These are phyloP conservation scores for Aspergillus ostianus DNA, from an alignment of 495 filamentous ascomycete species.

Conservation along the genomic window DNA sequence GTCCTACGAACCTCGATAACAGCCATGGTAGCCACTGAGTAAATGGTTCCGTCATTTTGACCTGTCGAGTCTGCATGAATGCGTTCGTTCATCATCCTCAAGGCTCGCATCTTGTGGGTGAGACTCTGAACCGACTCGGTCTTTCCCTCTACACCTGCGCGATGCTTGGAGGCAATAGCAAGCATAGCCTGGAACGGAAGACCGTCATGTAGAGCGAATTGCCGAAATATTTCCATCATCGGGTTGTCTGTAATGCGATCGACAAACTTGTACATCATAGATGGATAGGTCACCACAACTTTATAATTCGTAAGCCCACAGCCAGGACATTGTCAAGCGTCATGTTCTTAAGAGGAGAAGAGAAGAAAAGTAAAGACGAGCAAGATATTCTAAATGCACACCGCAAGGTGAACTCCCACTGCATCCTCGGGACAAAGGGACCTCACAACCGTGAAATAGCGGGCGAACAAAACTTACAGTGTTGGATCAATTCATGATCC, in stretches of 20 bases:
- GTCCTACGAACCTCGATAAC: slow-evolving; percentile 28
- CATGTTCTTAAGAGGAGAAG: background rate
- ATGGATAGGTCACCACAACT: slow-evolving; percentile 30
- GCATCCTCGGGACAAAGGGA: background rate
- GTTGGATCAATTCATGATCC: slow-evolving; percentile 29
- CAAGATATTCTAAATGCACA: background rate
- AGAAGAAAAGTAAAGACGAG: background rate
- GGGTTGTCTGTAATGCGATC: slow-evolving; percentile 23
- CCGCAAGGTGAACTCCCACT: background rate
- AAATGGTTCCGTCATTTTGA: slow-evolving; percentile 26
- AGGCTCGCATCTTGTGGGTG: slow-evolving; percentile 30
- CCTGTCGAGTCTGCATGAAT: slow-evolving; percentile 23
- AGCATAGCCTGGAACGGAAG: slow-evolving; percentile 33
- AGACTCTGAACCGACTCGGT: slow-evolving; percentile 29
- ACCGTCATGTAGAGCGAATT: slow-evolving; percentile 25
- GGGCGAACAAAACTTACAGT: slow-evolving; percentile 22
- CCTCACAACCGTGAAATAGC: background rate
- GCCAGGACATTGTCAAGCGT: background rate
- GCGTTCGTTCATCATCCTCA: slow-evolving; percentile 28
- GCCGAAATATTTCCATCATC: slow-evolving; percentile 30
- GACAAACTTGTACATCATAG: slow-evolving; percentile 34
- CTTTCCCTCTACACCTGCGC: slow-evolving; percentile 27
- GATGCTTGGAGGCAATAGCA: slow-evolving; percentile 31
- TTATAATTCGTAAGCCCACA: slow-evolving; percentile 11
- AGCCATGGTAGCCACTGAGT: slow-evolving; percentile 32